Conservation (phyloP, 1,284 basidiomycete genomes). For the Sporisorium sorghi region DNA sequence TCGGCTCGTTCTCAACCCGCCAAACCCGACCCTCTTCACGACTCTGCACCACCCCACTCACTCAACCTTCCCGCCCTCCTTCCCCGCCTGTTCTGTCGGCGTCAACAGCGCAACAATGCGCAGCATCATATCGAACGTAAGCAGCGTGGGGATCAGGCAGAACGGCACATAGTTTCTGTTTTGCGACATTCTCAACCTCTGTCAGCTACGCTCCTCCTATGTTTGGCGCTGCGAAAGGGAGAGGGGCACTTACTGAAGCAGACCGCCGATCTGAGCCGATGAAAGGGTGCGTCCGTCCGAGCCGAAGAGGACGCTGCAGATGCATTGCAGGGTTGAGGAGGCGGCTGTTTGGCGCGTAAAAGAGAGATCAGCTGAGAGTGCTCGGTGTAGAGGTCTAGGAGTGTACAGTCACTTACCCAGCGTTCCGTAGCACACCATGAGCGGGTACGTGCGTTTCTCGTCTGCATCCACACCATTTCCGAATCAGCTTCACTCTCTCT, state of each 20-base stretch:
- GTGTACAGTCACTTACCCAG: constrained; percentile 51
- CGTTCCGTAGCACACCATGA: constrained; percentile 50
- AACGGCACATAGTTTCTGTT: constrained; percentile 50
- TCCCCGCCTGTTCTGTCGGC: not conserved
- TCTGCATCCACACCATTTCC: constrained; percentile 25
- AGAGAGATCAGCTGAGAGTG: not conserved
- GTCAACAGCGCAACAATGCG: constrained; percentile 29
- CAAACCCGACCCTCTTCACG: not conserved
- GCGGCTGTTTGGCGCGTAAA: constrained; percentile 18
- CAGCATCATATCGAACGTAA: constrained; percentile 41
- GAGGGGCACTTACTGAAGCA: constrained; percentile 47
- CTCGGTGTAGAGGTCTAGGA: no score
- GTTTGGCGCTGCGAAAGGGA: not conserved
- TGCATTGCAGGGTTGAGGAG: constrained; percentile 49
- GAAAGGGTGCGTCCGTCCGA: constrained; percentile 28
- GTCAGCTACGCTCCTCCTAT: no score
- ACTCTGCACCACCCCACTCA: not conserved
- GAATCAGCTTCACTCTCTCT: no score
- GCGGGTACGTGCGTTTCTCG: constrained; percentile 52
- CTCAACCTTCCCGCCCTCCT: constrained; percentile 12
- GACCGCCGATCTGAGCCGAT: constrained; percentile 8
- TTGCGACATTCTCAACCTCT: no score
- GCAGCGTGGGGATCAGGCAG: constrained; percentile 33
- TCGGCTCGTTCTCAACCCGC: not conserved
- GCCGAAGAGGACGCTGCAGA: constrained; percentile 42